Base-by-base conservation (phyloP, 139 green algal genomes). In the Closterium sp. region DNA sequence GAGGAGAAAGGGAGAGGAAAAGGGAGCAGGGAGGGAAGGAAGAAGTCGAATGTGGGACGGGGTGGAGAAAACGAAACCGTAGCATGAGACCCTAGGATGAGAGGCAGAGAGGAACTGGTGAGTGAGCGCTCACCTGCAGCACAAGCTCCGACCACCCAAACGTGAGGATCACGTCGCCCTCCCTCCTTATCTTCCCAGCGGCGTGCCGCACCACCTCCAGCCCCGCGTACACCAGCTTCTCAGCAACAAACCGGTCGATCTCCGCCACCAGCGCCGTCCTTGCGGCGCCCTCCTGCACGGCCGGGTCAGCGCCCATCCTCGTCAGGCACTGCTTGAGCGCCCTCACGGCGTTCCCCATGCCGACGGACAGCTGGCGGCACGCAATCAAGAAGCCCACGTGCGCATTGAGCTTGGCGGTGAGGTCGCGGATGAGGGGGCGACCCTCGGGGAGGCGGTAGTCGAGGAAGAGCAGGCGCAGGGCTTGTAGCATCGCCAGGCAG, bases 341-440 rank as follows among this genome's bases (percentile, higher is more conserved):
- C 90, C 97, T 97, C 94, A 99, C 98, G 81, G 96, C 96, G 85
- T 98, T 98, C 94, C 96, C 96, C 97, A 99, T 99, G 89, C 95
- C 94, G 25, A 98, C 92, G 6, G 93, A 94, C 69, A 99, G 95
- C 12, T 97, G 97, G 3, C 97, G 96, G 94, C 97, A 99, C 25
- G 96, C 90, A 21, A 97, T 96, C 90, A 99, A 94, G 93, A 99
- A 98, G 88, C 95, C 92, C 34, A 99, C 96, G 85, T 95, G 92
- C n/a, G 89, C 92, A 91, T 98, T 98, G 87, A 99, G 90, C 32
- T 95, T 90, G 6, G 93, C 91, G 9, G 94, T 96, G 33, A 99
- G 93, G 94, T 99, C 97, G 43, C 97, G 96, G 0, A 92, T 93
- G 86, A 99, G 94, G 36, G 94, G 94, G 91, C 96, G 97, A 10